Base-by-base conservation (phyloP, 805 yeast species). In the Candida nonsorbophila region DNA sequence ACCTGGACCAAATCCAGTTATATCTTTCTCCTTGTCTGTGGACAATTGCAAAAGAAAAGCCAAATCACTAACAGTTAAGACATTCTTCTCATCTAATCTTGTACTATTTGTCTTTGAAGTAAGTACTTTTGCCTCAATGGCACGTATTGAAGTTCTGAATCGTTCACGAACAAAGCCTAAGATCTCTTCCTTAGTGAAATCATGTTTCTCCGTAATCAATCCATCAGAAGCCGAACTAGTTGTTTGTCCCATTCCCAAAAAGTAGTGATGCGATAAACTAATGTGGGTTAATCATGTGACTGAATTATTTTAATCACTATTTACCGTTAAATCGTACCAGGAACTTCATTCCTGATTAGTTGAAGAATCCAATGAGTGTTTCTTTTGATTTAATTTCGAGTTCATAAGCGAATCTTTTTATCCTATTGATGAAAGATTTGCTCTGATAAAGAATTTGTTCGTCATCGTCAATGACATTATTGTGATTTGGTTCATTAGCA, bases 301-400 rank as follows among this genome's bases (percentile, higher is more conserved):
- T n/a, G n/a, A n/a, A n/a, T n/a, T n/a, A n/a, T n/a, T n/a, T n/a
- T n/a, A n/a, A n/a, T n/a, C n/a, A n/a, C n/a, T n/a, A n/a, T n/a
- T n/a, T n/a, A n/a, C n/a, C n/a, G n/a, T n/a, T n/a, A n/a, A n/a
- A n/a, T n/a, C n/a, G n/a, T n/a, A n/a, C n/a, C n/a, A n/a, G n/a
- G n/a, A n/a, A n/a, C n/a, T n/a, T n/a, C n/a, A n/a, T n/a, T n/a
- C n/a, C 17, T 11, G 15, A 22, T 14, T 27, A 24, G 23, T 25
- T 38, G 22, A 60, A 52, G 14, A 41, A 39, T 15, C 48, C 49
- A 11, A 42, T 33, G 24, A 62, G 44, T 10, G 40, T 27, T 10
- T 50, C 55, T 35, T 53, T 54, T n/a, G 67, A 45, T 30, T 45
- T 46, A 29, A 48, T 41, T 34, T 62, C 69, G 20, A 53, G 38